Percentiles rank a stretch among this genome's conserved stretches.
phyloP scores from a whole-genome alignment of 306 rosid species.

The Begonia masoniana region DNA sequence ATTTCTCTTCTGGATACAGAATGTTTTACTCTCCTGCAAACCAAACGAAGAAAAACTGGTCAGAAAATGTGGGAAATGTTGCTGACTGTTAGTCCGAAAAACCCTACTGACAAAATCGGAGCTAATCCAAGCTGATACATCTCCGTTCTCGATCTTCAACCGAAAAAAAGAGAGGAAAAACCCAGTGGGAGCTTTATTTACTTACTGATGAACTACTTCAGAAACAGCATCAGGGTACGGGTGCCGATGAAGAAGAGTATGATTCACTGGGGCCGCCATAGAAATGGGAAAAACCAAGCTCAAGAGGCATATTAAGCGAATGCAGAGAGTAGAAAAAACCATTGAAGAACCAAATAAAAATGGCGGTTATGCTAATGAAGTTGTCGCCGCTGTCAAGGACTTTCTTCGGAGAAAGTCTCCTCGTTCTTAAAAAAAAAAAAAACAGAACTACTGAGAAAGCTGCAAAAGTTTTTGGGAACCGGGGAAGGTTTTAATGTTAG shows the following conservation, averaged over 20 bases:
- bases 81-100: neutral
- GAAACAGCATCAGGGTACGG: constrained; percentile 53
- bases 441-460: neutral
- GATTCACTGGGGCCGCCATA: constrained; percentile 26
- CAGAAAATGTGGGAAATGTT: constrained; percentile 1
- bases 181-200: neutral
- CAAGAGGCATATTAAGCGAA: constrained; percentile 36
- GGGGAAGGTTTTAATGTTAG: neutral
- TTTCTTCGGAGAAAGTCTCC: constrained; percentile 6
- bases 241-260: constrained; percentile 53
- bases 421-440: neutral
- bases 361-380: constrained; percentile 8
- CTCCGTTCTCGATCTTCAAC: neutral
- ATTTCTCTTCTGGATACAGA: constrained; percentile 31
- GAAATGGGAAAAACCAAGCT: constrained; percentile 15
- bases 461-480: neutral
- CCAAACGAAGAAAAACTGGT: constrained; percentile 1
- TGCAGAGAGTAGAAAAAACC: constrained; percentile 33
- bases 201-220: constrained; percentile 44
- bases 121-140: no score
- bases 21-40: constrained; percentile 40
- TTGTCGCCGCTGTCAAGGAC: neutral
- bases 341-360: constrained; percentile 10
- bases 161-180: neutral
- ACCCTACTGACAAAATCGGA: neutral